Evolutionary conservation across 1,284 basidiomycete species (phyloP).

Genomic region (Leccinum griseonigrum): DNA sequence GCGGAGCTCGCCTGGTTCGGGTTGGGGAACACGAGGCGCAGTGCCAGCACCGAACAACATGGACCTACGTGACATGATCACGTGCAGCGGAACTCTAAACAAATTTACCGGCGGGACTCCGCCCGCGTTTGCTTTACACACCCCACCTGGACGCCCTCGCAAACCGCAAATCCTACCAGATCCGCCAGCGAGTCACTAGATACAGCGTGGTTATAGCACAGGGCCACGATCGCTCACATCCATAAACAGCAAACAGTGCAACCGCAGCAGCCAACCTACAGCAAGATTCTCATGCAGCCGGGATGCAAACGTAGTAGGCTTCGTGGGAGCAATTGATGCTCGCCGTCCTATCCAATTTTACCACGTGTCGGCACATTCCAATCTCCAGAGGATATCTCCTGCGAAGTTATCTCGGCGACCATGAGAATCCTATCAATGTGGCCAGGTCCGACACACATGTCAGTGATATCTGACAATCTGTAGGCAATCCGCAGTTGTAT

Average conservation of each 20-base stretch:
- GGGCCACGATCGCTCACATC: background rate
- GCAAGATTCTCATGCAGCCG: background rate
- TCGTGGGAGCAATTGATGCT: background rate
- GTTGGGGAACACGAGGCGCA: constrained; percentile 28
- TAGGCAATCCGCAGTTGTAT: background rate
- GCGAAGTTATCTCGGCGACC: background rate
- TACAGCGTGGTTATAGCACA: background rate
- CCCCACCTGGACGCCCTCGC: background rate
- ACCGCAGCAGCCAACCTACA: background rate
- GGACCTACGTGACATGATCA: constrained; percentile 14
- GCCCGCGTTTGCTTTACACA: background rate
- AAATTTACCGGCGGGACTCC: background rate
- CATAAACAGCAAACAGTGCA: background rate
- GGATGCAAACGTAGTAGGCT: background rate
- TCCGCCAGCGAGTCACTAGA: background rate
- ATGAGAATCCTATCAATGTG: background rate
- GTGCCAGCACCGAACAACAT: background rate
- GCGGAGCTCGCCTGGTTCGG: constrained; percentile 28
- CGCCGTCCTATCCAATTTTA: background rate
- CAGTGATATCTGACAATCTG: background rate
- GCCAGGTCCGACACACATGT: background rate
- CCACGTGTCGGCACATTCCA: background rate
- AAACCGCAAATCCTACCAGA: background rate
- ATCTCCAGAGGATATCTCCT: background rate
- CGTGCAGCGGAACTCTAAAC: constrained; percentile 12